Conservation (phyloP, 2,329 filamentous ascomycete species). For the Fusarium aywerte region DNA sequence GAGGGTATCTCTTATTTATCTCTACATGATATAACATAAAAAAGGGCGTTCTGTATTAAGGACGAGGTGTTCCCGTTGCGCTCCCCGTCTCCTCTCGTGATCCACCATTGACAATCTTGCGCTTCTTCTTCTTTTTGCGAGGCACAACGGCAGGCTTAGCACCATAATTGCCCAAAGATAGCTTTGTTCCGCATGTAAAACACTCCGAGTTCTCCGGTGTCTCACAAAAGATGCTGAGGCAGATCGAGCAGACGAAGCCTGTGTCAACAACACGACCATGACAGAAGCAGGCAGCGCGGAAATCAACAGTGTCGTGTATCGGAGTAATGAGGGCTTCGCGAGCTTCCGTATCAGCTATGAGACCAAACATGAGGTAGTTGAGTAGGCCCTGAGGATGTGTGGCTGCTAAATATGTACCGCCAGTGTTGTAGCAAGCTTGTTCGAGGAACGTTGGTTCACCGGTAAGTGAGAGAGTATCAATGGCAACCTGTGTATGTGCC, state of each 20-base stretch:
- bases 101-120: constrained; percentile 66
- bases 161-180: constrained; percentile 81
- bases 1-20: constrained; percentile 42
- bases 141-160: constrained; percentile 80
- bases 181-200: constrained; percentile 82
- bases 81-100: constrained; percentile 67
- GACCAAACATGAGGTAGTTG: constrained; percentile 94
- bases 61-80: constrained; percentile 68
- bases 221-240: constrained; percentile 90
- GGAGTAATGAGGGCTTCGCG: constrained; percentile 76
- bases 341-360: constrained; percentile 73
- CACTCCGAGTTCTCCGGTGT: constrained; percentile 72
- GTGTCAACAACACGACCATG: constrained; percentile 90
- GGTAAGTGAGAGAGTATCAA: constrained; percentile 89
- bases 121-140: constrained; percentile 80
- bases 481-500: constrained; percentile 85
- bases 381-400: constrained; percentile 76
- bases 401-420: constrained; percentile 65
- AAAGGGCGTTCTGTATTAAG: constrained; percentile 33
- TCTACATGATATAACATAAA: constrained; percentile 41
- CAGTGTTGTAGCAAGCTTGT: constrained; percentile 78
- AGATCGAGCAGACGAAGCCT: constrained; percentile 96
- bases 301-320: constrained; percentile 88
- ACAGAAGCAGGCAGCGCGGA: constrained; percentile 98
- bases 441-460: constrained; percentile 92